Base-by-base conservation (phyloP, 2,329 filamentous ascomycete genomes). In the Diaporthe batatas region DNA sequence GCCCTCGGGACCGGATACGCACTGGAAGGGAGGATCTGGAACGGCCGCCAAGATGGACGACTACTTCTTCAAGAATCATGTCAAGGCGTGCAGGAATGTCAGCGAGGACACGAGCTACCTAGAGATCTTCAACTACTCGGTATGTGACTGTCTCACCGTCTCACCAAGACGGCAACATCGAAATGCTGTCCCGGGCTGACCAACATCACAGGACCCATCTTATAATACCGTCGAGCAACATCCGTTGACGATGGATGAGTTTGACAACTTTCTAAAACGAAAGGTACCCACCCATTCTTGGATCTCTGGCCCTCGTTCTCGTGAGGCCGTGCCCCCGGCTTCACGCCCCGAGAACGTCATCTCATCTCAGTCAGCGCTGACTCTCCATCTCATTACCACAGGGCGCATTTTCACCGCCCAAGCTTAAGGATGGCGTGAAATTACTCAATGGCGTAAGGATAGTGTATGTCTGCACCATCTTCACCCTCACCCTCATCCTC, bases 71-170 rank as follows among this genome's bases (percentile, higher is more conserved):
- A 81, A 82, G 74, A 76, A 80, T 42, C 84, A 86, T 77, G 83
- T 91, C 72, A 77, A 82, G 12, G 79, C 84, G 58, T 90, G 87
- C 78, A 83, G 80, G 29, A 81, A 83, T 42, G 86, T 90, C 62
- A 74, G 80, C 4, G 89, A 91, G 79, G 81, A 80, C 70, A 90
- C 88, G 23, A 85, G 82, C 75, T 91, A 89, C 78, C 75, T 91
- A 32, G 87, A 91, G 78, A 88, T 90, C 49, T 84, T 89, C 76
- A 91, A 90, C 76, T 91, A 89, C 76, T 86, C 88, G 78, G 89
- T 90, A 79, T 75, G 86, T 78, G 68, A 59, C 69, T 55, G 39
- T 70, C 70, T 70, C 64, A 32, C 73, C 69, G 6, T 4, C 54
- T 55, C 36, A 53, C n/a, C 32, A 11, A 23, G 4, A 18, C 10